Evolutionary conservation across 176 grass and related monocot species (phyloP), one percentile per base, ranked within the genome.

Genomic region (Alloteropsis semialata): DNA sequence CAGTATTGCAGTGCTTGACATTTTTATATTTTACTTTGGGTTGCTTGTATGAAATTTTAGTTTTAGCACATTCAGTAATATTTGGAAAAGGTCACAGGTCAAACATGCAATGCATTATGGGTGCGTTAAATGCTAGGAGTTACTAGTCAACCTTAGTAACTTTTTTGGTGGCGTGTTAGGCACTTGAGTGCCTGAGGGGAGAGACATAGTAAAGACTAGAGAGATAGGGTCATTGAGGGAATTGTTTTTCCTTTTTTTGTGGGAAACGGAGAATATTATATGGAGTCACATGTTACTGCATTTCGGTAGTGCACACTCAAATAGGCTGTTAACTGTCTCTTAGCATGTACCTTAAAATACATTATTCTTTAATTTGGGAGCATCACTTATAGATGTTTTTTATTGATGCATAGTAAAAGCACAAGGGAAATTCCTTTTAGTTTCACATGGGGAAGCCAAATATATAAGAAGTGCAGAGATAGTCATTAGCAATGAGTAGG

Each of bases 81-180:
- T 56, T 78, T 69, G 16, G 30, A 6, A 22, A 50, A 50, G 4
- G 48, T 50, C 15, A n/a, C 44, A 6, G 60, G 17, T 1, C 5
- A 24, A 74, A 62, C 39, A 53, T 53, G 22, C 42, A 74, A 30
- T 82, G 61, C 24, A 66, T 80, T 67, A 51, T 36, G 29, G 41
- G 18, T 32, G 5, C 19, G 45, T 0, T 59, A 73, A 82, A 62
- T 34, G 22, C 5, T 56, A 1, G 55, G 58, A 74, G 69, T 39
- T 74, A 83, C 42, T 83, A 60, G 70, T 80, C 62, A 68, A 37
- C 34, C 22, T 79, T 79, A 49, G 1, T 50, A 36, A 65, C n/a
- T 44, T 10, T 72, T 46, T 49, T 66, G 6, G 33, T 17, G 38
- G 30, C 0, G 7, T 41, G 7, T 59, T 77, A 43, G 24, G 17